Conservation (phyloP, 2,329 filamentous ascomycete species). For the Westerdykella ornata region DNA sequence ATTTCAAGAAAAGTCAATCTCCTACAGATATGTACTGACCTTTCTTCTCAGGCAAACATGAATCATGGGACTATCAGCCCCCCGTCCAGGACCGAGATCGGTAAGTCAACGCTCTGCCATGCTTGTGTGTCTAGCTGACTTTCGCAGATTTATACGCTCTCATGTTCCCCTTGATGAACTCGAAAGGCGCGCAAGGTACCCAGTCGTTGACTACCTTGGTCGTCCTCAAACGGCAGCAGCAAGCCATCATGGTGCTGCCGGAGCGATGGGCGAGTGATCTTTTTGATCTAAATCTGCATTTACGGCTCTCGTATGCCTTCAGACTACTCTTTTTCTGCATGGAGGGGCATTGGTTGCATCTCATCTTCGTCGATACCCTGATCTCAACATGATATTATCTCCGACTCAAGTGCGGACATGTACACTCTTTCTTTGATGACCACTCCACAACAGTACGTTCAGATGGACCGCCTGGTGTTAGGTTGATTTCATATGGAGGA, state of each 20-base stretch:
- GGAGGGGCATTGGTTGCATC: too few species aligned
- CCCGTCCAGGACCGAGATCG: slow-evolving; percentile 61
- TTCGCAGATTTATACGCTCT: slow-evolving; percentile 70
- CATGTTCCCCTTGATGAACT: slow-evolving; percentile 75
- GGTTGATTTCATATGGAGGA: too few species aligned
- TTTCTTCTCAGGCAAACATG: slow-evolving; percentile 33
- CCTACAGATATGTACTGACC: slow-evolving; percentile 5
- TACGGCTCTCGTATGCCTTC: neutral
- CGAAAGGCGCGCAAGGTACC: slow-evolving; percentile 68
- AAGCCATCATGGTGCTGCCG: slow-evolving; percentile 31
- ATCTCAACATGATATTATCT: too few species aligned
- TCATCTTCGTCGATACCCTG: too few species aligned
- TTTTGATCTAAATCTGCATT: neutral
- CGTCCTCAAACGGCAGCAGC: slow-evolving; percentile 29
- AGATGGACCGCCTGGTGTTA: too few species aligned
- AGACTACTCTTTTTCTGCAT: neutral
- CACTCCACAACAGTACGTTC: too few species aligned
- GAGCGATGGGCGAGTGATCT: slow-evolving; percentile 30
- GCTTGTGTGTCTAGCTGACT: slow-evolving; percentile 4
- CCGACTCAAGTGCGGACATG: too few species aligned
- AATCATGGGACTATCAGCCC: slow-evolving; percentile 81
- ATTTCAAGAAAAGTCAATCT: neutral
- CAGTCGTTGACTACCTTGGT: slow-evolving; percentile 47
- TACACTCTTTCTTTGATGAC: too few species aligned
- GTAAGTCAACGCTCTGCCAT: too few species aligned